Base-by-base conservation (phyloP, 2,329 filamentous ascomycete genomes). In the Rutstroemia sydowiana region DNA sequence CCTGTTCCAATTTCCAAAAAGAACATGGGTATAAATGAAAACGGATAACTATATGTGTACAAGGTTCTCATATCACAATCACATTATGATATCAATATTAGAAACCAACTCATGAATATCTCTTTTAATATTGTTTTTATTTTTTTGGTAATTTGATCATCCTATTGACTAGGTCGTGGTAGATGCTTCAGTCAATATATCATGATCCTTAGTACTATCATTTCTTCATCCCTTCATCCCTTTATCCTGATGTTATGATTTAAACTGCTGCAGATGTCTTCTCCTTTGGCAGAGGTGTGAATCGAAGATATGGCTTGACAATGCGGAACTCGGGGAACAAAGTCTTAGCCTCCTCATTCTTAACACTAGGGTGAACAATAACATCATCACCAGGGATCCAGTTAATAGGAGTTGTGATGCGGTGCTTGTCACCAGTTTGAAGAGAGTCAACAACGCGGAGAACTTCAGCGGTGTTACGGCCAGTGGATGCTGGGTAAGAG, bases 311-410 rank as follows among this genome's bases (percentile, higher is more conserved):
- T 13, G 51, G 47, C 32, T 37, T 55, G 1, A 54, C 45, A 41
- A 53, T 45, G 37, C 75, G 75, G 69, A 81, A 76, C 59, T 90
- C 78, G 57, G 86, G 87, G 77, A 95, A 95, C 68, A 93, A 83
- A 74, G 86, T 82, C 77, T 82, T 84, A 66, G 89, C 90, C 72
- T 92, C 84, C 69, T 85, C 86, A 54, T 87, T 90, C 67, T 79
- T 84, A 66, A 95, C 81, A 53, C 75, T 76, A 43, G 89, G 88
- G 64, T 88, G 88, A 57, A 95, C 87, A 67, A 95, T 95, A 63
- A 95, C 89, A 67, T 95, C 89, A 63, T 95, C 85, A 41, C 89
- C 89, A 32, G 81, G 81, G 28, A 82, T 75, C 89, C 89, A 95
- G 76, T 95, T 84, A 70, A 95, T 89, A 46, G 88, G 89, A 48